Conservation (phyloP, 2,329 filamentous ascomycete genomes). For the Sporothrix phasma region DNA sequence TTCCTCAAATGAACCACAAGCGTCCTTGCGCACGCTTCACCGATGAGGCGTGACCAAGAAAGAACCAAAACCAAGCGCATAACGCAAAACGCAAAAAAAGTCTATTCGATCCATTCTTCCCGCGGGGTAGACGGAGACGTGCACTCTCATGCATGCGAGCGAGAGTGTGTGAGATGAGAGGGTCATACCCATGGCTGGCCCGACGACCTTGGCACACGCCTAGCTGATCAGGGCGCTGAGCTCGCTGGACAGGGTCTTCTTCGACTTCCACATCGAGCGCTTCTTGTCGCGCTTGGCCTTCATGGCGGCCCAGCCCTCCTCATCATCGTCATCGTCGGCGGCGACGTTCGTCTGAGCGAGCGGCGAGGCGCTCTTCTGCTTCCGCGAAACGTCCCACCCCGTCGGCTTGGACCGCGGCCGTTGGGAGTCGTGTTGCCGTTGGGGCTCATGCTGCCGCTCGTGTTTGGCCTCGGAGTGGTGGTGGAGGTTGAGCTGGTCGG, state of each 20-base stretch:
- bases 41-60: neutral
- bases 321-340: constrained; percentile 45
- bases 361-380: constrained; percentile 29
- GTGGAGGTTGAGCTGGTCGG: constrained; percentile 15
- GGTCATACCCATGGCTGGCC: neutral
- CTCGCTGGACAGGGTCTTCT: constrained; percentile 43
- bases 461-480: neutral
- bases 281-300: constrained; percentile 60
- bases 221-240: constrained; percentile 39
- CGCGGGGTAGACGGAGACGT: neutral
- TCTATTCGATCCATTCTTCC: neutral
- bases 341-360: constrained; percentile 32
- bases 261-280: constrained; percentile 53
- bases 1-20: neutral
- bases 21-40: neutral
- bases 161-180: neutral
- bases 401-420: constrained; percentile 2
- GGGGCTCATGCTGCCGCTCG: constrained; percentile 7
- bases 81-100: neutral
- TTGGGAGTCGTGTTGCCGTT: neutral
- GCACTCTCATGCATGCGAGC: neutral
- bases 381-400: constrained; percentile 23
- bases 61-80: constrained; percentile 5
- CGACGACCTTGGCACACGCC: constrained; percentile 3
- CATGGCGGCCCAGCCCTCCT: constrained; percentile 61